Conservation (phyloP, 345 rosid genomes). For the Orychophragmus violaceus region DNA sequence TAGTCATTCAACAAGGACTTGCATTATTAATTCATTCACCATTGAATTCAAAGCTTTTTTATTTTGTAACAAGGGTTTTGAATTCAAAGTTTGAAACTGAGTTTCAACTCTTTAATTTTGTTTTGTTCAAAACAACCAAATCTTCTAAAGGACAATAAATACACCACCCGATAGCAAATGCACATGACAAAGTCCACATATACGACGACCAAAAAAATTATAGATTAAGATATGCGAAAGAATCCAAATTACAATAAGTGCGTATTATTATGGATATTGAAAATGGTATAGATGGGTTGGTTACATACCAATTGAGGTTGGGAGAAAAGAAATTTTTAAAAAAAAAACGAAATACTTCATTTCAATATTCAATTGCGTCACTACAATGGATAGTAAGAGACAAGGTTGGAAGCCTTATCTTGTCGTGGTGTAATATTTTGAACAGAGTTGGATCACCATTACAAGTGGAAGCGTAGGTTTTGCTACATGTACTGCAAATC, state of each 20-base stretch:
- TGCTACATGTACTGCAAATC: too few species aligned
- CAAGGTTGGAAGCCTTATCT: too few species aligned
- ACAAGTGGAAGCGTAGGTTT: too few species aligned
- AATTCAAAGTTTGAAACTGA: constrained; percentile 8
- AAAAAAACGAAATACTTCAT: background rate
- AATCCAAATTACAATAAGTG: background rate
- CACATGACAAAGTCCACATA: constrained; percentile 2
- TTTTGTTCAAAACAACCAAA: background rate
- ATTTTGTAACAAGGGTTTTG: too few species aligned
- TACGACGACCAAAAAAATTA: background rate
- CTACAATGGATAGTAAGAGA: too few species aligned
- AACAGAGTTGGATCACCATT: too few species aligned
- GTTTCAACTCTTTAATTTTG: too few species aligned
- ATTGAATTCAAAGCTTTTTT: too few species aligned
- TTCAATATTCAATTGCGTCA: background rate
- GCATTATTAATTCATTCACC: background rate
- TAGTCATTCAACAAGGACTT: background rate
- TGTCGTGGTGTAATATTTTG: too few species aligned
- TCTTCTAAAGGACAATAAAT: background rate
- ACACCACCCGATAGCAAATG: background rate
- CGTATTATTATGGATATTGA: background rate
- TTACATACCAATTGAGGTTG: background rate
- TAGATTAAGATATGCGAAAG: background rate
- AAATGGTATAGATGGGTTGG: background rate
- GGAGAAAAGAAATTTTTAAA: background rate